Evolutionary conservation across 2,329 filamentous ascomycete species (phyloP).

Genomic region (Cladosporium sphaerospermum): DNA sequence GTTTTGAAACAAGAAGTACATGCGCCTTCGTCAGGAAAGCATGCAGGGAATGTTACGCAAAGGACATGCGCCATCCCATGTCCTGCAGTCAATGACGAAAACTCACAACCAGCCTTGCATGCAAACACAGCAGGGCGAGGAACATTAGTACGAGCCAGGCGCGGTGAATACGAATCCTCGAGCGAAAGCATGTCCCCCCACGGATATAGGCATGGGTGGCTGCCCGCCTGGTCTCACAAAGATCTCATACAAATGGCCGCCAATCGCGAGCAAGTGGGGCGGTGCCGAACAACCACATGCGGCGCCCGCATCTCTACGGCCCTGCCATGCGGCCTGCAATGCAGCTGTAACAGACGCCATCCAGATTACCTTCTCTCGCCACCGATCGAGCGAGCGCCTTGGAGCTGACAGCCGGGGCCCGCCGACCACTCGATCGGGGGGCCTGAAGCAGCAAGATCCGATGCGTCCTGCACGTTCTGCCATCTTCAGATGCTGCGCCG

Average conservation of each 20-base stretch:
- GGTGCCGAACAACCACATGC: not conserved
- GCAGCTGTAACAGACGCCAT: not conserved
- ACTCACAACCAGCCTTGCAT: not conserved
- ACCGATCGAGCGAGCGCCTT: not conserved
- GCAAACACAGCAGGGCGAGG: not conserved
- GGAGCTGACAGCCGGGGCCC: not conserved
- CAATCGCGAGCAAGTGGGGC: not conserved
- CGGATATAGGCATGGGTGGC: not conserved
- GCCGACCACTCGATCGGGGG: not conserved
- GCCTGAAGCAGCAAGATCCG: not conserved
- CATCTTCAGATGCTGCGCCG: not conserved
- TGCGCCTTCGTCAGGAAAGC: not conserved
- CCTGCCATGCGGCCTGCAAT: not conserved
- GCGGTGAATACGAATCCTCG: not conserved
- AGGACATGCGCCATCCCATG: not conserved
- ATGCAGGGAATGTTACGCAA: not conserved
- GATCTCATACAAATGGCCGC: not conserved
- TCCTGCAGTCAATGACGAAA: no score
- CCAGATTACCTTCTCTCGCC: not conserved
- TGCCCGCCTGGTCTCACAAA: not conserved
- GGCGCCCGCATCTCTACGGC: no score
- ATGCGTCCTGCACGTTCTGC: not conserved
- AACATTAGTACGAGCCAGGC: not conserved
- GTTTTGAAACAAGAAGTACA: not conserved
- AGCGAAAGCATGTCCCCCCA: not conserved